Percentiles rank a stretch among this genome's conserved stretches.
These are phyloP conservation scores for Eucalyptus paniculata DNA, from an alignment of 345 rosid genomes.

Conservation along the genomic window DNA sequence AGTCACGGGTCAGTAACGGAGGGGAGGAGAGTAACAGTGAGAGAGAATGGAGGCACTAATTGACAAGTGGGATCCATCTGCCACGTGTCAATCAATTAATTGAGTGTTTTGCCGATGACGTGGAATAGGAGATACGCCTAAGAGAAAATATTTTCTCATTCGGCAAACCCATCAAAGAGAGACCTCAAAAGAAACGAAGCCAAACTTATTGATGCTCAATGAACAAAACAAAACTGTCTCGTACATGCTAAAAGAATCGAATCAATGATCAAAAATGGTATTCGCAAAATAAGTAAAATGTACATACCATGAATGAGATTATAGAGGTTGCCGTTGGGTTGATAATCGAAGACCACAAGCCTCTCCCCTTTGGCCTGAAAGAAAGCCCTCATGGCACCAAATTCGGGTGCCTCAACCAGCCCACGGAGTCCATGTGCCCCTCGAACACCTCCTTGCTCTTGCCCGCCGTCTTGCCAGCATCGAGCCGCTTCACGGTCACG, in stretches of 20 bases:
- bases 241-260: background rate
- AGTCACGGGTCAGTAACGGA: too few relatives aligned
- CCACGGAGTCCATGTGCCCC: constrained; percentile 61
- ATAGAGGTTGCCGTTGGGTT: constrained; percentile 17
- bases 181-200: too few relatives aligned
- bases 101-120: too few relatives aligned
- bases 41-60: too few relatives aligned
- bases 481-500: constrained; percentile 75
- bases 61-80: too few relatives aligned
- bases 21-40: too few relatives aligned
- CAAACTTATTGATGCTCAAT: background rate
- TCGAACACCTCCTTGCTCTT: constrained; percentile 59
- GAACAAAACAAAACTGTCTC: background rate
- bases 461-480: constrained; percentile 36
- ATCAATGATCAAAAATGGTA: background rate
- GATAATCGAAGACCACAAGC: constrained; percentile 68
- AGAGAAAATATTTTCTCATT: too few relatives aligned
- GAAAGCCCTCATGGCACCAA: constrained; percentile 65
- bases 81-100: too few relatives aligned
- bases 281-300: background rate
- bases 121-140: too few relatives aligned
- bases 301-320: constrained; percentile 66
- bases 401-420: constrained; percentile 50
- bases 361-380: constrained; percentile 83
- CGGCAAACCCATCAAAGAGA: too few relatives aligned